phyloP scores from a whole-genome alignment of 1,284 basidiomycete genomes.

The Cutaneotrichosporon mucoides region DNA sequence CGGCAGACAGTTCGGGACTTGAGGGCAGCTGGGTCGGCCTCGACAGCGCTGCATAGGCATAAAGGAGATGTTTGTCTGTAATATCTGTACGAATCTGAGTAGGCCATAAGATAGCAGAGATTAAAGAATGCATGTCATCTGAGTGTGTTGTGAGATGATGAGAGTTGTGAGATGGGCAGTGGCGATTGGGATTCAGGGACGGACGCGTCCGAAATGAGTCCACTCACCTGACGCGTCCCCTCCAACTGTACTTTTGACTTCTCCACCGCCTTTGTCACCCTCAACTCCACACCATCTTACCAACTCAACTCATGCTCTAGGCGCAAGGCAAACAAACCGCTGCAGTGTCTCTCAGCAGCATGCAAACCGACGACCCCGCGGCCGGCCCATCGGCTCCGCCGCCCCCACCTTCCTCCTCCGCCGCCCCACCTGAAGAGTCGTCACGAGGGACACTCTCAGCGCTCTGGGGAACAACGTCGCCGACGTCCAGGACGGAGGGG shows the following conservation, averaged over 20 bases:
- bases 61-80: background rate
- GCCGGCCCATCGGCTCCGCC: background rate
- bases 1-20: constrained; percentile 26
- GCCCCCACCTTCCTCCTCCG: background rate
- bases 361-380: too few relatives aligned
- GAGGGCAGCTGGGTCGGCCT: constrained; percentile 39
- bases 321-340: too few relatives aligned
- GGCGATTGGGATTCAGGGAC: background rate
- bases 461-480: background rate
- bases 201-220: background rate
- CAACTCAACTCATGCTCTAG: too few relatives aligned
- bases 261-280: too few relatives aligned
- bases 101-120: background rate
- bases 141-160: too few relatives aligned
- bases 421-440: background rate
- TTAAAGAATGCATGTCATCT: too few relatives aligned
- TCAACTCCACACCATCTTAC: too few relatives aligned
- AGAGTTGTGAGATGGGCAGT: background rate
- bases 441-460: background rate
- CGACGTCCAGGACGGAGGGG: background rate
- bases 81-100: background rate
- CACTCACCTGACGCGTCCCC: background rate
- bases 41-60: background rate
- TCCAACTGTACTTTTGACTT: too few relatives aligned
- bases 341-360: too few relatives aligned